These are phyloP conservation scores for Tanacetum coccineum DNA, from an alignment of 129 eudicot species.

Conservation along the genomic window DNA sequence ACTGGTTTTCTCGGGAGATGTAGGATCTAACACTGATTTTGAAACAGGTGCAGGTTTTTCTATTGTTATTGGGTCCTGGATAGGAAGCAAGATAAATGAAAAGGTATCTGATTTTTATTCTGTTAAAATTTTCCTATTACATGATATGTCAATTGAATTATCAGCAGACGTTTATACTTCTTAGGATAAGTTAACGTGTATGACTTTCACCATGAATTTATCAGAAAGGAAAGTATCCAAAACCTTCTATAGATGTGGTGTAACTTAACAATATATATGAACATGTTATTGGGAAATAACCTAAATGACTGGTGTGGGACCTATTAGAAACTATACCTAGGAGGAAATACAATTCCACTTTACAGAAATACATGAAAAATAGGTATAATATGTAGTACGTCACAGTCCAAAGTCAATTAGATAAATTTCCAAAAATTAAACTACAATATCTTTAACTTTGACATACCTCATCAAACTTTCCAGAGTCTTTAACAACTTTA, in stretches of 20 bases:
- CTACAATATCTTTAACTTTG: too few species aligned
- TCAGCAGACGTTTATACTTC: neutral
- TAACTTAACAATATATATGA: too few species aligned
- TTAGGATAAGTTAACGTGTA: neutral
- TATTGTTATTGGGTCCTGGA: slow-evolving; percentile 43
- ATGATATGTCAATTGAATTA: neutral
- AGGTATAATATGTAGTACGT: too few species aligned
- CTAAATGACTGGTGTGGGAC: too few species aligned
- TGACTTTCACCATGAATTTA: neutral
- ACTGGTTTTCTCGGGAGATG: slow-evolving; percentile 28
- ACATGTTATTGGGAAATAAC: too few species aligned
- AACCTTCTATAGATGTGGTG: neutral
- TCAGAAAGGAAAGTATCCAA: neutral
- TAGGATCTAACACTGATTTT: slow-evolving; percentile 25
- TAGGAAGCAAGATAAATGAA: slow-evolving; percentile 10
- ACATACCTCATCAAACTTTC: slow-evolving; percentile 47
- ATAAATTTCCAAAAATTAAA: too few species aligned
- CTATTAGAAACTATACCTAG: too few species aligned
- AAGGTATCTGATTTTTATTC: neutral
- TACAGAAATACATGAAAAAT: too few species aligned
- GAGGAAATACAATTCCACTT: too few species aligned
- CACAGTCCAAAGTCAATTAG: too few species aligned
- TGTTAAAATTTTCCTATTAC: neutral
- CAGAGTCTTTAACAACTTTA: slow-evolving; percentile 23
- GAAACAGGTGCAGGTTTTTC: slow-evolving; percentile 27